Conservation (phyloP, 495 filamentous ascomycete species). For the Aspergillus cavernicola region DNA sequence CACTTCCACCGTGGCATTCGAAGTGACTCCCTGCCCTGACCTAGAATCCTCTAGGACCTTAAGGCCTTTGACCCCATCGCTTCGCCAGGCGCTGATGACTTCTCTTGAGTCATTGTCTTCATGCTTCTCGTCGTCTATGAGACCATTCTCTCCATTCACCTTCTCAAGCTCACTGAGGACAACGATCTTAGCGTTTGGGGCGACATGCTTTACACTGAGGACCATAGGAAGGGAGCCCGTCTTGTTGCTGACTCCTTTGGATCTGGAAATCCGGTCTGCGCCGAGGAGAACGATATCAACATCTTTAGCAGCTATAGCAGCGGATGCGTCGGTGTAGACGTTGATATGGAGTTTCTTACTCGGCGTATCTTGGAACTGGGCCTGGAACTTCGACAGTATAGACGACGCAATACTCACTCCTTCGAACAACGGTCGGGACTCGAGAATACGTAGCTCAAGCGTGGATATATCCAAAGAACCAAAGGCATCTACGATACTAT, state of each 20-base stretch:
- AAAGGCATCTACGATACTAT: slow-evolving; percentile 33
- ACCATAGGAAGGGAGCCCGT: slow-evolving; percentile 57
- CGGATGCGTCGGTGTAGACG: slow-evolving; percentile 59
- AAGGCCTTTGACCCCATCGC: slow-evolving; percentile 22
- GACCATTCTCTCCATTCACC: slow-evolving; percentile 44
- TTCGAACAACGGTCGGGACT: slow-evolving; percentile 64
- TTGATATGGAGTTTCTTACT: slow-evolving; percentile 33
- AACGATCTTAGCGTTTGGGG: slow-evolving; percentile 41
- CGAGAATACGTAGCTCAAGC: slow-evolving; percentile 57
- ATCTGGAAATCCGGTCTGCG: slow-evolving; percentile 54
- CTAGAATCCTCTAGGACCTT: slow-evolving; percentile 11
- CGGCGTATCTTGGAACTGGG: slow-evolving; percentile 14
- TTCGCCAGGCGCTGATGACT: slow-evolving; percentile 44
- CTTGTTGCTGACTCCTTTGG: slow-evolving; percentile 61
- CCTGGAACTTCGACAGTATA: slow-evolving; percentile 33
- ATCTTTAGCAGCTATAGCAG: slow-evolving; percentile 44
- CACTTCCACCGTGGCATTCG: slow-evolving; percentile 32
- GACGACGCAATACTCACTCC: slow-evolving; percentile 53
- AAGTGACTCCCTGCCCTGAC: background rate
- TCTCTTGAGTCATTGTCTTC: slow-evolving; percentile 49
- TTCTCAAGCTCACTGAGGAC: slow-evolving; percentile 60
- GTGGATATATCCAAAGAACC: slow-evolving; percentile 21
- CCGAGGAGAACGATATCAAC: slow-evolving; percentile 58
- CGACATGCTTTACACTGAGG: slow-evolving; percentile 44
- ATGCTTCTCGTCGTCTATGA: slow-evolving; percentile 33